phyloP scores from a whole-genome alignment of 495 filamentous ascomycete species.

The Delitschia confertaspora region DNA sequence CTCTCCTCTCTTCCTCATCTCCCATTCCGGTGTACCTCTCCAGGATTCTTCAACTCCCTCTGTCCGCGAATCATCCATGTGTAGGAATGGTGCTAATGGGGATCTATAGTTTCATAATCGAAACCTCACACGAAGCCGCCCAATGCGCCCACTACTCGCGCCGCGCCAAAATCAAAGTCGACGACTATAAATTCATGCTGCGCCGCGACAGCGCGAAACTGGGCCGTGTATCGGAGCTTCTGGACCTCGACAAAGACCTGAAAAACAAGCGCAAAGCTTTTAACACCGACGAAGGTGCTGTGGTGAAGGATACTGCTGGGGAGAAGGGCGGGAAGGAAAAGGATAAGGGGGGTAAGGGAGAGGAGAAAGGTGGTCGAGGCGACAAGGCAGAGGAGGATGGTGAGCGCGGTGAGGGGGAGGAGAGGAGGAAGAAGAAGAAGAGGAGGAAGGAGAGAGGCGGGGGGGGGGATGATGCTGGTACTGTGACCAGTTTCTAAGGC shows the following conservation, averaged over 20 bases:
- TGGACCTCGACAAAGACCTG: slow-evolving; percentile 71
- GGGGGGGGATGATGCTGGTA: slow-evolving; percentile 9
- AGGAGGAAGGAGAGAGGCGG: slow-evolving; percentile 24
- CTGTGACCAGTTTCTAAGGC: too few species aligned
- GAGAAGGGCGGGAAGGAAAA: slow-evolving; percentile 35
- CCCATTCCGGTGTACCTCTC: slow-evolving; percentile 7
- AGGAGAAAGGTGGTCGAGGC: slow-evolving; percentile 23
- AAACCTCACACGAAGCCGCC: slow-evolving; percentile 80
- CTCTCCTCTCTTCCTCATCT: neutral
- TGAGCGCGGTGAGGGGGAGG: neutral
- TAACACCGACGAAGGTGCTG: slow-evolving; percentile 43
- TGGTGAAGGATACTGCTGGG: slow-evolving; percentile 24
- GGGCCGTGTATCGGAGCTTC: slow-evolving; percentile 78
- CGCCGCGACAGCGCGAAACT: slow-evolving; percentile 75
- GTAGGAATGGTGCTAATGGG: too few species aligned
- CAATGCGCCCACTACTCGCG: slow-evolving; percentile 70
- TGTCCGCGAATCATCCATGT: too few species aligned
- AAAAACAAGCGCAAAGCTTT: slow-evolving; percentile 67
- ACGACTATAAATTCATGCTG: slow-evolving; percentile 91
- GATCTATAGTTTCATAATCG: slow-evolving; percentile 49
- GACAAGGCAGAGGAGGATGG: slow-evolving; percentile 5
- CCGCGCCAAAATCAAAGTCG: slow-evolving; percentile 92
- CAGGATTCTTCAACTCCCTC: neutral
- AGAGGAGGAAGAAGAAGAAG: slow-evolving; percentile 15
- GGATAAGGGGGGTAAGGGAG: slow-evolving; percentile 11